Percentiles rank a stretch among this genome's conserved stretches.
These are phyloP conservation scores for Casuarina cunninghamiana DNA, from an alignment of 306 rosid genomes.

Conservation along the genomic window DNA sequence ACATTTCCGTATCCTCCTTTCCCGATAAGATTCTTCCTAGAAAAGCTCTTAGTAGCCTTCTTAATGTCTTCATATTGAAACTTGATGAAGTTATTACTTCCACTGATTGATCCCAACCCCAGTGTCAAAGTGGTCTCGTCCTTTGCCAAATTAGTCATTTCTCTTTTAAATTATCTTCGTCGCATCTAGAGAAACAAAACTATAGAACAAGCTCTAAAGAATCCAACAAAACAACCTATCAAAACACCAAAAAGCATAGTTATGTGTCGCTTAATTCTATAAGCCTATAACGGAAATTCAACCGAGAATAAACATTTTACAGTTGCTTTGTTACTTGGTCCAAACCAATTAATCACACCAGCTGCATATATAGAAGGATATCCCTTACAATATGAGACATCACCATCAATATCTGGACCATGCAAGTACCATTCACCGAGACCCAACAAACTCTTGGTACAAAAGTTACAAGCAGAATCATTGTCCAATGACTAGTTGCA, in stretches of 20 bases:
- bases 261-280: not conserved
- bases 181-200: slow-evolving; percentile 20
- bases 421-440: not conserved
- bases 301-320: slow-evolving; percentile 31
- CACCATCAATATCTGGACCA: not conserved
- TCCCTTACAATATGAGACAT: slow-evolving; percentile 10
- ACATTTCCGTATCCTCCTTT: slow-evolving; percentile 34
- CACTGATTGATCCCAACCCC: too few relatives aligned
- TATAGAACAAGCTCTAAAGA: slow-evolving; percentile 13
- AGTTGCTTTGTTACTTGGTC: slow-evolving; percentile 14
- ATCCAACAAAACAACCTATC: slow-evolving; percentile 11
- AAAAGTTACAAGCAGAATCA: slow-evolving; percentile 5
- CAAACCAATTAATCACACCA: slow-evolving; percentile 31
- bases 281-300: not conserved
- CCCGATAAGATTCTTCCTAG: slow-evolving; percentile 30
- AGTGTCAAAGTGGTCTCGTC: not conserved
- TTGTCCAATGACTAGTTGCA: slow-evolving; percentile 26
- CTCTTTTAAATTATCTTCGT: slow-evolving; percentile 12
- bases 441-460: slow-evolving; percentile 17
- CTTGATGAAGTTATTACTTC: not conserved
- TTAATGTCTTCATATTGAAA: slow-evolving; percentile 24
- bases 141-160: slow-evolving; percentile 3
- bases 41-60: slow-evolving; percentile 27
- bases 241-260: slow-evolving; percentile 14
- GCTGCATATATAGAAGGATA: slow-evolving; percentile 36